Conservation (phyloP, 257 asterid genomes). For the Marsdenia floribunda region DNA sequence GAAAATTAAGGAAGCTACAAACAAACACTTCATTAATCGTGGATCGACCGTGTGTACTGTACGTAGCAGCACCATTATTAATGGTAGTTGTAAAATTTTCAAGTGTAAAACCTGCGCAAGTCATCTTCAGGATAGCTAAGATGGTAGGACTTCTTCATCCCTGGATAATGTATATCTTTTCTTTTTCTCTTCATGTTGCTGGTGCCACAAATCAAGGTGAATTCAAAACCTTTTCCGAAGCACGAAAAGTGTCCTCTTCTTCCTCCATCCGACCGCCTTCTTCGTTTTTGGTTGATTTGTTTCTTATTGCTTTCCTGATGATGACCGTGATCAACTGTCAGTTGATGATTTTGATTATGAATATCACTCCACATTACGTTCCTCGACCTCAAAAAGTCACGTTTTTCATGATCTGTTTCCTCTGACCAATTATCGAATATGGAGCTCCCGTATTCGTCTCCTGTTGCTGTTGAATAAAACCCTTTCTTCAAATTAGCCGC, state of each 20-base stretch:
- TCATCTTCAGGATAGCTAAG: slow-evolving; percentile 17
- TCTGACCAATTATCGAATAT: slow-evolving; percentile 67
- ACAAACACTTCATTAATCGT: neutral
- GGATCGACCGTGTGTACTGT: too few species aligned
- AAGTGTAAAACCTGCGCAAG: slow-evolving; percentile 16
- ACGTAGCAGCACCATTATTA: too few species aligned
- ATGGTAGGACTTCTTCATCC: neutral
- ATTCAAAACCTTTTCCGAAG: slow-evolving; percentile 54
- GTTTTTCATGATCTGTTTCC: slow-evolving; percentile 18
- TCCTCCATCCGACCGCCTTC: slow-evolving; percentile 22
- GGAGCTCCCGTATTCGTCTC: slow-evolving; percentile 54
- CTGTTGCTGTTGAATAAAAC: slow-evolving; percentile 25
- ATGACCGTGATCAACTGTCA: slow-evolving; percentile 1
- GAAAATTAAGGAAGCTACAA: neutral
- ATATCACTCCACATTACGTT: slow-evolving; percentile 16
- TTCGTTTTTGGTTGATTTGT: neutral
- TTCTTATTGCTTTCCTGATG: slow-evolving; percentile 3
- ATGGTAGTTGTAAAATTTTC: neutral
- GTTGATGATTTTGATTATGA: slow-evolving; percentile 25
- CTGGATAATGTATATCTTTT: slow-evolving; percentile 13
- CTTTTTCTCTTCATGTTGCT: slow-evolving; percentile 27
- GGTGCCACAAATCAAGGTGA: slow-evolving; percentile 56
- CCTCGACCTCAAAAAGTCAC: slow-evolving; percentile 7
- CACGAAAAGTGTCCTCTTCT: slow-evolving; percentile 51
- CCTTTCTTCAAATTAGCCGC: slow-evolving; percentile 44